A percentile compares a stretch with the other conserved stretches of the same genome.
Evolutionary conservation across 73 alveolate species (phyloP).

Genomic region (Paramecium caudatum): DNA sequence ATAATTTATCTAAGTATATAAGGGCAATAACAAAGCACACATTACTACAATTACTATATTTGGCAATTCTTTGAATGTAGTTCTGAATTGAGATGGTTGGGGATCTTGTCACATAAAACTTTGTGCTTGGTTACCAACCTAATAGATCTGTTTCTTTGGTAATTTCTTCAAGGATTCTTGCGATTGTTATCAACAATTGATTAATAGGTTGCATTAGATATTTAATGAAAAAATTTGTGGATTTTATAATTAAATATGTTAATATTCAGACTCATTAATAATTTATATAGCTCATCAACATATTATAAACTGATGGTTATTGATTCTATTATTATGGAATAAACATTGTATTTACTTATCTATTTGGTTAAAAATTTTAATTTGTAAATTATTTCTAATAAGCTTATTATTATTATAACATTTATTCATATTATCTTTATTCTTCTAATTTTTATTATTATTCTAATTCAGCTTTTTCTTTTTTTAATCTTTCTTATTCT

Average conservation of each 20-base stretch:
- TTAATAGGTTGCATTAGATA: conserved; percentile 52
- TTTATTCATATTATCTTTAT: too few species aligned
- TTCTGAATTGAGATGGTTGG: conserved; percentile 80
- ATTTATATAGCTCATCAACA: conserved; percentile 32
- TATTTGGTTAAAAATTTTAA: too few species aligned
- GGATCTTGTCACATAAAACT: conserved; percentile 68
- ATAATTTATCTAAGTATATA: conserved; percentile 83
- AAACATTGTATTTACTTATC: conserved; percentile 22
- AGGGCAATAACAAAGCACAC: conserved; percentile 78
- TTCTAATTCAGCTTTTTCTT: neutral
- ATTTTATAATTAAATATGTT: conserved; percentile 12
- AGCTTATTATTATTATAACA: too few species aligned
- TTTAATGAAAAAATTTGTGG: neutral
- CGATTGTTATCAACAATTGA: conserved; percentile 8
- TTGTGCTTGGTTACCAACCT: neutral
- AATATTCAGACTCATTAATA: conserved; percentile 1
- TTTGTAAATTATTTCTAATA: too few species aligned
- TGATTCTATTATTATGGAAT: conserved; percentile 2
- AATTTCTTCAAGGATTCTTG: conserved; percentile 48
- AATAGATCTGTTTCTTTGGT: conserved; percentile 48
- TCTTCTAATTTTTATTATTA: neutral
- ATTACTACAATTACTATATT: conserved; percentile 81
- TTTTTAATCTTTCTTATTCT: neutral
- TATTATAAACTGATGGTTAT: conserved; percentile 15
- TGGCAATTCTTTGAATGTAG: conserved; percentile 80